A percentile compares a stretch with the other conserved stretches of the same genome.
phyloP scores from a whole-genome alignment of 108 stramenopile species.

The Cylindrotheca fusiformis region DNA sequence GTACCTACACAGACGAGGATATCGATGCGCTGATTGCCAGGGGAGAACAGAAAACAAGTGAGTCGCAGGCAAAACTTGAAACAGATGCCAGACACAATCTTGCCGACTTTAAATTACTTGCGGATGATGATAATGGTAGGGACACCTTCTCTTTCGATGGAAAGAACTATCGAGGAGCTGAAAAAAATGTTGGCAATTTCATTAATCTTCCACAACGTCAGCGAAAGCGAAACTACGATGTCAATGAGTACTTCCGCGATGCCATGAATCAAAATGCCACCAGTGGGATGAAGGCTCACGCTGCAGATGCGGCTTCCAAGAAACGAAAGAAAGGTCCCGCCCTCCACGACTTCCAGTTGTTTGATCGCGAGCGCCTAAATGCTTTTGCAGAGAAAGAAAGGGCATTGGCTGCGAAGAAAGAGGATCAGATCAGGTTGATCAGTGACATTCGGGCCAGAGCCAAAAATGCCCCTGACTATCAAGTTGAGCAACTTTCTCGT shows the following conservation, averaged over 20 bases:
- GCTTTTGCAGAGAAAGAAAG: constrained; percentile 76
- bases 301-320: constrained; percentile 76
- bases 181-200: constrained; percentile 71
- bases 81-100: constrained; percentile 96
- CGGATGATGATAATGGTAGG: constrained; percentile 71
- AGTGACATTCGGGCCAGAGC: constrained; percentile 60
- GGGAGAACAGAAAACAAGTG: constrained; percentile 90
- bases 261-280: constrained; percentile 58
- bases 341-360: constrained; percentile 95
- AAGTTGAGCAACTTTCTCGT: constrained; percentile 31
- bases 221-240: constrained; percentile 97
- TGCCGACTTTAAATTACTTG: constrained; percentile 88
- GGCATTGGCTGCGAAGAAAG: constrained; percentile 62
- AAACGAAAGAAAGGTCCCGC: constrained; percentile 84
- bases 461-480: constrained; percentile 28
- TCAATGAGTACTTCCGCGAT: constrained; percentile 89
- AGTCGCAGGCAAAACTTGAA: constrained; percentile 85
- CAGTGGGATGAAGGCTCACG: constrained; percentile 60
- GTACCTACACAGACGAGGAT: constrained; percentile 92
- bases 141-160: constrained; percentile 91
- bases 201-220: constrained; percentile 96
- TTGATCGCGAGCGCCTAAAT: constrained; percentile 78
- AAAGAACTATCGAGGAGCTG: constrained; percentile 81
- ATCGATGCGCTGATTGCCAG: constrained; percentile 95
- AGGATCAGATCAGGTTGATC: constrained; percentile 67